Evolutionary conservation across 805 yeast genomes (phyloP).

Genomic region (Metschnikowia baotianmanensis): DNA sequence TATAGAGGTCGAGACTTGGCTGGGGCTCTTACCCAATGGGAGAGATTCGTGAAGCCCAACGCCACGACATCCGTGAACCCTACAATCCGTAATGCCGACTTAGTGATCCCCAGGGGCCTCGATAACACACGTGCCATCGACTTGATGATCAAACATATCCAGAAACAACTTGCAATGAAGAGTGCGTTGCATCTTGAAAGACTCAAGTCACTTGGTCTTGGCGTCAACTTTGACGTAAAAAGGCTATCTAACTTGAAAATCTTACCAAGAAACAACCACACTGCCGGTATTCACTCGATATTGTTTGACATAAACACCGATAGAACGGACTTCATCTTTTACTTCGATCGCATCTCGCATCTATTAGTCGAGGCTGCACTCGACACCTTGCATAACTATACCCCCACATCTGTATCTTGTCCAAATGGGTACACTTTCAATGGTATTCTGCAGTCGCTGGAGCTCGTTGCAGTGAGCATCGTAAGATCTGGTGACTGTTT

Average conservation of each 20-base stretch:
- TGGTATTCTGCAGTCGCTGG: slow-evolving; percentile 47
- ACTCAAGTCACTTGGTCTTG: slow-evolving; percentile 54
- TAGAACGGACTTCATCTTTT: slow-evolving; percentile 79
- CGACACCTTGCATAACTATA: slow-evolving; percentile 46
- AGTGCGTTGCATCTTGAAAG: slow-evolving; percentile 66
- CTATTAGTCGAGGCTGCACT: slow-evolving; percentile 67
- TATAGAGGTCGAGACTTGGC: slow-evolving; percentile 80
- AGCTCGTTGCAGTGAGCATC: slow-evolving; percentile 70
- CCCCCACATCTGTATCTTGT: slow-evolving; percentile 30
- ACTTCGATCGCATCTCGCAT: slow-evolving; percentile 79
- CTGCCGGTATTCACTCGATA: slow-evolving; percentile 68
- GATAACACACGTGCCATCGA: slow-evolving; percentile 80
- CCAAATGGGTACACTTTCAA: slow-evolving; percentile 19
- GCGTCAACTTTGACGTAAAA: slow-evolving; percentile 29
- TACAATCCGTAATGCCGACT: slow-evolving; percentile 75
- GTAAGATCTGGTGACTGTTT: slow-evolving; percentile 94
- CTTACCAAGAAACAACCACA: slow-evolving; percentile 60
- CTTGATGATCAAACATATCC: slow-evolving; percentile 75
- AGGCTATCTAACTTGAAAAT: slow-evolving; percentile 32
- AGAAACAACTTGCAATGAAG: slow-evolving; percentile 63
- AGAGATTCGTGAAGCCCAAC: slow-evolving; percentile 86
- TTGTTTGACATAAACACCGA: slow-evolving; percentile 53
- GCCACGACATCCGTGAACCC: slow-evolving; percentile 74
- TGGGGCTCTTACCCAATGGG: slow-evolving; percentile 90
- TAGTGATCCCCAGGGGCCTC: slow-evolving; percentile 86